These are phyloP conservation scores for Fusarium ambrosium DNA, from an alignment of 2,329 filamentous ascomycete species.

Conservation along the genomic window DNA sequence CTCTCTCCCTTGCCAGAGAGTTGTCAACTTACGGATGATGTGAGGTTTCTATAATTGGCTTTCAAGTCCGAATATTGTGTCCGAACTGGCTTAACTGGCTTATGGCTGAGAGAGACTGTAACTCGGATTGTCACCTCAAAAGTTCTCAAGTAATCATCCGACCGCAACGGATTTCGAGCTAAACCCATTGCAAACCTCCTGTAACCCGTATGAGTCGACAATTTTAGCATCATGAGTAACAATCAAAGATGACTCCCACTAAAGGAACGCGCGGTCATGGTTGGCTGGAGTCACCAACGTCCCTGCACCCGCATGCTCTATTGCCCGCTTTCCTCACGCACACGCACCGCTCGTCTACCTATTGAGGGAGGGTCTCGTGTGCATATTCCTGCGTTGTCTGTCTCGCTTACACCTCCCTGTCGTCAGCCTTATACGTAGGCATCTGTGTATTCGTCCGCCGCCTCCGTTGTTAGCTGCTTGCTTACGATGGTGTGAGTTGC, in stretches of 20 bases:
- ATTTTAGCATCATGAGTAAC: not conserved
- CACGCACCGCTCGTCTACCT: not conserved
- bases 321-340: not conserved
- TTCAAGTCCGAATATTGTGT: not conserved
- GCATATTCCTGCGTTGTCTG: constrained; percentile 14
- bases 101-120: not conserved
- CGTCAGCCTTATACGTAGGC: constrained; percentile 36
- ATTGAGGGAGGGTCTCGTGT: constrained; percentile 1
- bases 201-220: not conserved
- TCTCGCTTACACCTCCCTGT: constrained; percentile 25
- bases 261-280: not conserved
- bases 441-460: not conserved
- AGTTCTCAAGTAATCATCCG: not conserved
- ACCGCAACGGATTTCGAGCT: not conserved
- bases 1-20: not conserved
- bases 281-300: not conserved
- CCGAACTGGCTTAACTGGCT: not conserved
- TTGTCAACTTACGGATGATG: not conserved
- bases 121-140: not conserved
- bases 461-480: not conserved
- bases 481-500: constrained; percentile 4
- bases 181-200: not conserved
- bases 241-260: not conserved
- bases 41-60: not conserved
- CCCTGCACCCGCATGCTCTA: constrained; percentile 3